A percentile compares a stretch with the other conserved stretches of the same genome.
These are phyloP conservation scores for Hypoxylon sp. DNA, from an alignment of 2,329 filamentous ascomycete genomes.

Conservation along the genomic window DNA sequence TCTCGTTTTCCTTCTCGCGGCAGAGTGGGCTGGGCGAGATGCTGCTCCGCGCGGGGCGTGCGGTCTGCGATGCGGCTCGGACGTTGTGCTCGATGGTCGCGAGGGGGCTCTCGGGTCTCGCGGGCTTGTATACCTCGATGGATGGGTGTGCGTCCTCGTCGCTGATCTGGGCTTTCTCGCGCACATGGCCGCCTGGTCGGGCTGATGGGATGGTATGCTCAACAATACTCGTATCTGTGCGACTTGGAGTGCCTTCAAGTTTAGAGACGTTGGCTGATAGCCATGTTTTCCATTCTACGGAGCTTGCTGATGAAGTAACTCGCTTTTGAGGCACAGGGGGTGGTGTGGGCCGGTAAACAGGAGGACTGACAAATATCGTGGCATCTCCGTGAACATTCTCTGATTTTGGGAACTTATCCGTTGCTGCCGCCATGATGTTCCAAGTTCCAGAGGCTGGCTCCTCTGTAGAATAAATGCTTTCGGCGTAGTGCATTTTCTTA, in stretches of 20 bases:
- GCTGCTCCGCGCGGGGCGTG: constrained; percentile 1
- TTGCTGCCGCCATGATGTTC: constrained; percentile 19
- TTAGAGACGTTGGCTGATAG: constrained; percentile 61
- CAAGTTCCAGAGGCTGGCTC: constrained; percentile 20
- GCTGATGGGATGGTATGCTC: constrained; percentile 36
- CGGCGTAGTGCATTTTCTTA: constrained; percentile 51
- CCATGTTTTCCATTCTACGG: constrained; percentile 63
- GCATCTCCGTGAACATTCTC: constrained; percentile 45
- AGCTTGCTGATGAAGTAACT: constrained; percentile 47
- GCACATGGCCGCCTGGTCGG: constrained; percentile 51
- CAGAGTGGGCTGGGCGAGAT: neutral
- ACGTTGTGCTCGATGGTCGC: constrained; percentile 15
- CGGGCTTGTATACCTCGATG: constrained; percentile 31
- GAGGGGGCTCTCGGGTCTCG: constrained; percentile 17
- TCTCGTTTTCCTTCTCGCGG: constrained; percentile 29
- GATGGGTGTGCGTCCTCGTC: constrained; percentile 47
- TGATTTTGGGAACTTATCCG: constrained; percentile 31
- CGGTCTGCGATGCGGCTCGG: neutral
- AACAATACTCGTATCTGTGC: constrained; percentile 15
- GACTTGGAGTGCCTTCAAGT: constrained; percentile 48
- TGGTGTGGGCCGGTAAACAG: constrained; percentile 41
- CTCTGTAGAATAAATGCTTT: constrained; percentile 59
- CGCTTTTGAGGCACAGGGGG: constrained; percentile 41
- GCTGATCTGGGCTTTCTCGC: constrained; percentile 59
- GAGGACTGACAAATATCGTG: constrained; percentile 47